A percentile compares a stretch with the other conserved stretches of the same genome.
Evolutionary conservation across 208 protist genomes (phyloP).

Genomic region (Crithidia expoeki): DNA sequence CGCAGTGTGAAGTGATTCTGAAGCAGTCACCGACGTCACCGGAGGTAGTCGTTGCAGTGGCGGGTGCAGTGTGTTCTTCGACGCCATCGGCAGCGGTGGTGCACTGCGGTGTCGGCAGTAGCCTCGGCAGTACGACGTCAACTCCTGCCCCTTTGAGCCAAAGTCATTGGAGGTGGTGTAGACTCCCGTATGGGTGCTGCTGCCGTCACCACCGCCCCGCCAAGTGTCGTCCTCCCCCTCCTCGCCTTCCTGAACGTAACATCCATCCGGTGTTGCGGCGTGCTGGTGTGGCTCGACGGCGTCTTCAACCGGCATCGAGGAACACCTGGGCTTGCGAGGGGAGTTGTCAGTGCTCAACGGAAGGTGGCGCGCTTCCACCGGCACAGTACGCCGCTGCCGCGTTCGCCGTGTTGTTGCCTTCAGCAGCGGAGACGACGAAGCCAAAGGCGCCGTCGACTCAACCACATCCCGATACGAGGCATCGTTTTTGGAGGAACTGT

Average conservation of each 20-base stretch:
- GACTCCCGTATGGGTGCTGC: not conserved
- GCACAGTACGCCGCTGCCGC: not conserved
- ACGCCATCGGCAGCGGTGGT: not conserved
- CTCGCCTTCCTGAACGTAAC: not conserved
- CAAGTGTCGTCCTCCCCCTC: not conserved
- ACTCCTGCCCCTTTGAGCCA: conserved; percentile 1
- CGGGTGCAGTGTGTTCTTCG: not conserved
- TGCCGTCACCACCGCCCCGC: not conserved
- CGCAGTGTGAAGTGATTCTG: too few relatives aligned
- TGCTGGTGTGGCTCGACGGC: not conserved
- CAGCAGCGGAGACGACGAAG: not conserved
- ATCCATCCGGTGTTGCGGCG: too few relatives aligned
- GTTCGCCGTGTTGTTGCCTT: not conserved
- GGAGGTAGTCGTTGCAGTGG: not conserved
- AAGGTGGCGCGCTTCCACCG: not conserved
- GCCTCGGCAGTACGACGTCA: not conserved
- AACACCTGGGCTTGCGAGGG: not conserved
- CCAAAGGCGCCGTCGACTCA: not conserved
- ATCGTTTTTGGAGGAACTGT: not conserved
- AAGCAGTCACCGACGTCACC: too few relatives aligned
- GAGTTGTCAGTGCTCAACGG: conserved; percentile 6
- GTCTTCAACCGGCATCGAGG: not conserved
- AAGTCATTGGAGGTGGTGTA: conserved; percentile 9
- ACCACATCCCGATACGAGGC: not conserved
- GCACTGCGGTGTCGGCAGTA: conserved; percentile 1